phyloP scores from a whole-genome alignment of 305 asterid genomes.

The Fraxinus greggii region DNA sequence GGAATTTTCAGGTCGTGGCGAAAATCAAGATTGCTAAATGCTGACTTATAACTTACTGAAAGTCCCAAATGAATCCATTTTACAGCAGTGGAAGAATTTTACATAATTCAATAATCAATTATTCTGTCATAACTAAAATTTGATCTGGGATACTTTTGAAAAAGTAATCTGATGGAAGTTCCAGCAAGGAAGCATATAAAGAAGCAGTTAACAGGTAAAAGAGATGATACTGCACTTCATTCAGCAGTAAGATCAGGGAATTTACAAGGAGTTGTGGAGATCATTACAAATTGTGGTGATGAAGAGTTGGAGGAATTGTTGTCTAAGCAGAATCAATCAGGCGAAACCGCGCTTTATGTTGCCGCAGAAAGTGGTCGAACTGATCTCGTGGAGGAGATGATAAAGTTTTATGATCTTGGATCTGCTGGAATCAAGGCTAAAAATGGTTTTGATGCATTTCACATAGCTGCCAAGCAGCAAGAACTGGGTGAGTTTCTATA shows the following conservation, averaged over 20 bases:
- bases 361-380: slow-evolving; percentile 65
- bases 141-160: slow-evolving; percentile 22
- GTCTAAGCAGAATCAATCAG: slow-evolving; percentile 64
- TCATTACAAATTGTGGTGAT: slow-evolving; percentile 30
- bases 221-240: slow-evolving; percentile 63
- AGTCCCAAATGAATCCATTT: slow-evolving; percentile 21
- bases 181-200: slow-evolving; percentile 43
- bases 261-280: slow-evolving; percentile 43
- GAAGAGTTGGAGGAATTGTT: slow-evolving; percentile 42
- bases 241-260: slow-evolving; percentile 60
- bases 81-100: slow-evolving; percentile 26
- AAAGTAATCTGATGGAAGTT: slow-evolving; percentile 32
- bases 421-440: slow-evolving; percentile 64
- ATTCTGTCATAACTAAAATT: slow-evolving; percentile 5
- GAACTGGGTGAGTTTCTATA: slow-evolving; percentile 44
- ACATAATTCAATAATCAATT: background rate
- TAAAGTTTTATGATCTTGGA: slow-evolving; percentile 44
- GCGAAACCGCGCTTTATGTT: slow-evolving; percentile 68
- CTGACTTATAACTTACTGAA: slow-evolving; percentile 21
- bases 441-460: slow-evolving; percentile 78
- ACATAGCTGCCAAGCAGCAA: slow-evolving; percentile 73
- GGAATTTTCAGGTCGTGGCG: slow-evolving; percentile 8
- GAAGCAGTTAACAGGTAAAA: slow-evolving; percentile 64
- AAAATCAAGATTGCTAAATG: slow-evolving; percentile 28
- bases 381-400: slow-evolving; percentile 53